A percentile compares a stretch with the other conserved stretches of the same genome.
Evolutionary conservation across 371 early-diverging fungal species (phyloP).

Genomic region (Saksenaea oblongispora): DNA sequence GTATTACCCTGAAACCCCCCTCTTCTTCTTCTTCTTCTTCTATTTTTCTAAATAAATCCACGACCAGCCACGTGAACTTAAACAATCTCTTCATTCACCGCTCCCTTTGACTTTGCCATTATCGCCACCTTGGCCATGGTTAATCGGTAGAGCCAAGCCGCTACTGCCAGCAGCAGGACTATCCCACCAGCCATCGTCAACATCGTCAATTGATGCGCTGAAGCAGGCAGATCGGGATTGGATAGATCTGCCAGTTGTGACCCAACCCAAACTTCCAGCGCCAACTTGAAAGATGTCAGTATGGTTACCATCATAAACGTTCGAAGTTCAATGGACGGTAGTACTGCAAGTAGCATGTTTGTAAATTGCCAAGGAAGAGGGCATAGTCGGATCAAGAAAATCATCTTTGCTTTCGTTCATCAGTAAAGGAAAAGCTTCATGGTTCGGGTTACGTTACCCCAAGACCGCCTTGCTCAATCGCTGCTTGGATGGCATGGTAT

Average conservation of each 20-base stretch:
- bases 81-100: not conserved
- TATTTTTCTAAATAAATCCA: not conserved
- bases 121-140: slow-evolving; percentile 18
- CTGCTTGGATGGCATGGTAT: slow-evolving; percentile 38
- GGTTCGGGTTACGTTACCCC: slow-evolving; percentile 27
- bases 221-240: slow-evolving; percentile 36
- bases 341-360: slow-evolving; percentile 28
- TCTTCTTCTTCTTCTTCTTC: too few species aligned
- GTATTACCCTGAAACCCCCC: slow-evolving; percentile 24
- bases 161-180: slow-evolving; percentile 19
- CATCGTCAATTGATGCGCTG: slow-evolving; percentile 39
- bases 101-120: slow-evolving; percentile 1
- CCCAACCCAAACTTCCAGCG: slow-evolving; percentile 45
- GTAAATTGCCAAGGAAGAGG: slow-evolving; percentile 44
- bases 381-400: slow-evolving; percentile 35
- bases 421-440: too few species aligned
- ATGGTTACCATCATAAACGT: slow-evolving; percentile 27
- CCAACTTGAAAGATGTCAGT: slow-evolving; percentile 31
- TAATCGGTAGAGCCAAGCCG: slow-evolving; percentile 28
- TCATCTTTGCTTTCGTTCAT: slow-evolving; percentile 18
- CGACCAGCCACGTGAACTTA: not conserved
- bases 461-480: slow-evolving; percentile 37
- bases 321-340: slow-evolving; percentile 15
- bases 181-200: slow-evolving; percentile 32
- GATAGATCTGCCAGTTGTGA: slow-evolving; percentile 39